Evolutionary conservation across 192 early-diverging fungal species (phyloP).

Genomic region (Podila verticillata): DNA sequence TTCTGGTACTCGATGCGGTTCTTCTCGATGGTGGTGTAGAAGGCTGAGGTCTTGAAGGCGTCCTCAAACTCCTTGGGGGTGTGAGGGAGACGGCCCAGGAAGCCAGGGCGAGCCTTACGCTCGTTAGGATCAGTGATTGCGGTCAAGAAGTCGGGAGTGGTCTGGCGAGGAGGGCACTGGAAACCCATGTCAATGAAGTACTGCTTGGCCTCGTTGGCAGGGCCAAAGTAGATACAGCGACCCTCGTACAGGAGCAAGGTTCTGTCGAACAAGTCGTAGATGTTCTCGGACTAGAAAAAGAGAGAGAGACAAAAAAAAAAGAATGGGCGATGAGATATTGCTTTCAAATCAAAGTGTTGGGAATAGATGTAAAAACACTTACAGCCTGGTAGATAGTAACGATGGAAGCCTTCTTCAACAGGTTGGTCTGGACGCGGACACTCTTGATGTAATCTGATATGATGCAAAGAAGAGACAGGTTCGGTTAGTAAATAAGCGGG

Average conservation of each 20-base stretch:
- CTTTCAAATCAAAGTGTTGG: constrained; percentile 31
- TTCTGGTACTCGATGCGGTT: constrained; percentile 58
- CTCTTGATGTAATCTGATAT: neutral
- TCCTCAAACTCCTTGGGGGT: constrained; percentile 73
- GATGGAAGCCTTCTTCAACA: constrained; percentile 70
- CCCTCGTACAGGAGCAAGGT: constrained; percentile 74
- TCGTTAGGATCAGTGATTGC: constrained; percentile 72
- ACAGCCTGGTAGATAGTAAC: constrained; percentile 79
- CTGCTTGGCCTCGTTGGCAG: constrained; percentile 60
- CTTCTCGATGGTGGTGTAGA: constrained; percentile 49
- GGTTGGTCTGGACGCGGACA: constrained; percentile 36
- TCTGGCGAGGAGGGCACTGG: constrained; percentile 69
- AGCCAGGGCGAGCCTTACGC: constrained; percentile 63
- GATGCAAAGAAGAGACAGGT: constrained; percentile 53
- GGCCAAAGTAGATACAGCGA: constrained; percentile 76
- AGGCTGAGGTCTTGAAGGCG: constrained; percentile 56
- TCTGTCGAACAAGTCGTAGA: constrained; percentile 78
- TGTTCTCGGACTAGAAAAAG: constrained; percentile 72
- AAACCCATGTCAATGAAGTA: constrained; percentile 75
- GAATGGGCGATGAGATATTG: neutral
- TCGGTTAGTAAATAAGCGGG: constrained; percentile 14
- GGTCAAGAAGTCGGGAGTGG: constrained; percentile 77
- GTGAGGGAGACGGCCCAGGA: constrained; percentile 61
- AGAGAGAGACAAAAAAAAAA: constrained; percentile 70
- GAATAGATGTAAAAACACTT: constrained; percentile 51